phyloP scores from a whole-genome alignment of 257 asterid species.

The Knoxia roxburghii region DNA sequence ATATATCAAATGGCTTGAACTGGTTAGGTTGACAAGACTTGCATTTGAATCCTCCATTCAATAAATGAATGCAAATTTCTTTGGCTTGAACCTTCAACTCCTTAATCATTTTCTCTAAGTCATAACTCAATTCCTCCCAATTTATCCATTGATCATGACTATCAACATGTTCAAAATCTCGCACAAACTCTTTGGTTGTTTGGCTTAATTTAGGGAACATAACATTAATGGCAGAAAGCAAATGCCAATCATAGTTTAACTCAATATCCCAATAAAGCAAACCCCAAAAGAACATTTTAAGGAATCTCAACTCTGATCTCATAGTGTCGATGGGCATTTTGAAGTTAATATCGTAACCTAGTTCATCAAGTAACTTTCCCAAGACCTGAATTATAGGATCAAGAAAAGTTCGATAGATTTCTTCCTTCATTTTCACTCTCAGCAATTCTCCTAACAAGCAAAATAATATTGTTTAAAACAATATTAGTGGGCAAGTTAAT shows the following conservation, averaged over 20 bases:
- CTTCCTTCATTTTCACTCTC: too few relatives aligned
- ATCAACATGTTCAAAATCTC: not conserved
- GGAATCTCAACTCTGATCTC: not conserved
- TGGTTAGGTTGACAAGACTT: not conserved
- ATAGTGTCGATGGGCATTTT: not conserved
- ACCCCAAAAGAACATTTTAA: not conserved
- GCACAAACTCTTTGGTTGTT: not conserved
- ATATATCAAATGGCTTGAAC: not conserved
- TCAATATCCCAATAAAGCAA: not conserved
- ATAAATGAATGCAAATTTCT: not conserved
- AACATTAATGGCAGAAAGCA: not conserved
- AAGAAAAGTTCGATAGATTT: too few relatives aligned
- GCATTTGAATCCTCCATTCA: not conserved
- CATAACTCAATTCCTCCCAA: not conserved
- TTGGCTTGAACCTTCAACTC: not conserved
- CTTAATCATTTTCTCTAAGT: not conserved
- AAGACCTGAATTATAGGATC: not conserved
- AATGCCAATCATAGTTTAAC: not conserved
- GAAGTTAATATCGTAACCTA: too few relatives aligned
- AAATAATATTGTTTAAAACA: too few relatives aligned
- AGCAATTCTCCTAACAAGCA: too few relatives aligned
- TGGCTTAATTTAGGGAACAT: not conserved
- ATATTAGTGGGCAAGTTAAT: too few relatives aligned
- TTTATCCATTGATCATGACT: not conserved
- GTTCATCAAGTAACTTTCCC: not conserved